Evolutionary conservation across 2,329 filamentous ascomycete genomes (phyloP), one percentile per base, ranked within the genome.

Genomic region (Penicillium sumatraense): DNA sequence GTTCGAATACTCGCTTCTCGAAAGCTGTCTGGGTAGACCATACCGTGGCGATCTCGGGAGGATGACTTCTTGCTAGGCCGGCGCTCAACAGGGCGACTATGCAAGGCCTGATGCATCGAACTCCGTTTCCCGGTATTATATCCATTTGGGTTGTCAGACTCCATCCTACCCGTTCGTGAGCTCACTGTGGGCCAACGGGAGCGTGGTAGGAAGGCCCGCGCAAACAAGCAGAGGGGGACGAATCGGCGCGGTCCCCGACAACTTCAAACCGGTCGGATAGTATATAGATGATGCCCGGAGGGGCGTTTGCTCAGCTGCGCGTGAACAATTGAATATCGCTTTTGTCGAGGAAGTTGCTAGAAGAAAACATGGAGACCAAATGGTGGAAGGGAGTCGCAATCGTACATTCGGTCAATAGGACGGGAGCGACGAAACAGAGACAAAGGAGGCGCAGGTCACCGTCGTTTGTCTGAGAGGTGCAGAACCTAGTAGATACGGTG

Each of bases 61-160:
- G 77, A 76, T 27, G 76, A 77, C 58, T 79, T 79, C 61, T 78
- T 80, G 68, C 77, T 79, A 9, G 76, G 67, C 35, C 75, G 70
- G 44, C 76, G 71, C 66, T 78, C 75, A 56, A 79, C 69, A 27
- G 75, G 73, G 52, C 74, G 72, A 56, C 68, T 73, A 56, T 75
- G 68, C 41, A 64, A 59, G 52, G 70, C 71, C 49, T 75, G 71
- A 48, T 73, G 72, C 58, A 70, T 66, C 18, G 74, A 75, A 58
- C 73, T 73, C 61, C 74, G 71, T 61, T 75, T 46, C 42, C 42
- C 42, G n/a, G 42, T 10, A 31, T 46, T 74, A 58, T 68, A 68
- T 29, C 70, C 72, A 69, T 76, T 75, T 49, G 70, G 65, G 63
- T 72, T 69, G 58, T 76, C 75, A 61, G 72, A 61, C 59, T 77